phyloP scores from a whole-genome alignment of 108 stramenopile genomes.

The Conticribra weissflogii region DNA sequence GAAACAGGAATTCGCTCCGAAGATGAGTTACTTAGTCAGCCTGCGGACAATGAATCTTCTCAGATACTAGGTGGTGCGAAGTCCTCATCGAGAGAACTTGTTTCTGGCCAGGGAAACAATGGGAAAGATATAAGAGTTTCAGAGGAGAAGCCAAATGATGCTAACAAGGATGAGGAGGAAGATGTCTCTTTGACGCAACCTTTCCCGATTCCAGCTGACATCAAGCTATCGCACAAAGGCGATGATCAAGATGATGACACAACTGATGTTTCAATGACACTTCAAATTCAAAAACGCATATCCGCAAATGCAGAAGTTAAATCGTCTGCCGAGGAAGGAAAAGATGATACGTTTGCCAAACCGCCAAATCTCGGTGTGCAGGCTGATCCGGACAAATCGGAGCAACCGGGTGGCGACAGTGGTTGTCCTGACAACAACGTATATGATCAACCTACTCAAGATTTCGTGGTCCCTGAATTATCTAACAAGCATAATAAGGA shows the following conservation, averaged over 20 bases:
- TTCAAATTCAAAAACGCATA: constrained; percentile 5
- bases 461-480: neutral
- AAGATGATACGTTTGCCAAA: constrained; percentile 7
- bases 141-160: neutral
- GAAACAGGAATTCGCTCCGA: neutral
- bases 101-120: neutral
- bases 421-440: neutral
- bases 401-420: neutral
- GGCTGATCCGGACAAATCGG: neutral
- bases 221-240: constrained; percentile 1
- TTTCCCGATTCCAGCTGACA: constrained; percentile 2
- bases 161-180: constrained; percentile 5
- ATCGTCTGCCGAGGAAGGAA: constrained; percentile 10
- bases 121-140: neutral
- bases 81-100: neutral
- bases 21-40: constrained; percentile 18
- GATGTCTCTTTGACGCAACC: neutral
- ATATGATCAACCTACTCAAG: constrained; percentile 16
- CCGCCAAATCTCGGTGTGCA: neutral
- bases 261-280: constrained; percentile 15
- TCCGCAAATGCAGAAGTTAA: neutral
- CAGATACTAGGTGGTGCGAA: neutral
- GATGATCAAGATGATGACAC: constrained; percentile 5
- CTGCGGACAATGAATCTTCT: neutral
- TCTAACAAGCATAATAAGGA: neutral